Base-by-base conservation (phyloP, 768 basidiomycete genomes). In the Russula griseocarnosa region DNA sequence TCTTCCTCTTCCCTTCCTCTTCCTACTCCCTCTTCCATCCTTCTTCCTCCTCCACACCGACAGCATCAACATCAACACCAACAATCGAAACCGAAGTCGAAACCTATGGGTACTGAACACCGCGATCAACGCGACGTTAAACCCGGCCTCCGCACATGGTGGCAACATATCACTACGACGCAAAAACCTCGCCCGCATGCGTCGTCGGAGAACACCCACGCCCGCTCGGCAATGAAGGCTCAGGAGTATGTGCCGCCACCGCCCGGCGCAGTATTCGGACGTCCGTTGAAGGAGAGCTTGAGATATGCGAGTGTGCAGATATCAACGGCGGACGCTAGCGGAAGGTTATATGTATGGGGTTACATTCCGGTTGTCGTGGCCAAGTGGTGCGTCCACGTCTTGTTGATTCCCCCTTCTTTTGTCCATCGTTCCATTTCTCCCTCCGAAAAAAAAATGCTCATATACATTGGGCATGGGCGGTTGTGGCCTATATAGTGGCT, bases 331-430 rank as follows among this genome's bases (percentile, higher is more conserved):
- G 90, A 88, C 63, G 80, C 87, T 13, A 84, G 84, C 65, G 93
- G 93, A 9, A 86, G 90, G 67, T 80, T 92, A 20, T 92, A 90
- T 72, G 88, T 94, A 6, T 95, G 92, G 89, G 94, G 95, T 1
- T 90, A 90, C 73, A 92, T 99, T 55, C 96, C 96, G 10, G 92
- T 98, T 47, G 94, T 98, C 58, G 96, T 99, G 47, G 96, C 96
- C 52, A 98, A 97, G 77, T 98, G 94, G 92, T 93, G 70, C 71
- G 87, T 64, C 51, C 3, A 22, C 8, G 7, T n/a, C n/a, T 44
- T 20, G 44, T 47, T 47, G 10, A 22, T 47, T 9, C 24, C 22
- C 46, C 24, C 20, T n/a, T 14, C 38, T 38, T n/a, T 26, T 28
- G n/a, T 26, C 24, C 66, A 69, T 24, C 58, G 32, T 34, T 32